Percentiles rank a stretch among this genome's conserved stretches.
Evolutionary conservation across 768 basidiomycete genomes (phyloP).

Genomic region (Hydnum rufescens): DNA sequence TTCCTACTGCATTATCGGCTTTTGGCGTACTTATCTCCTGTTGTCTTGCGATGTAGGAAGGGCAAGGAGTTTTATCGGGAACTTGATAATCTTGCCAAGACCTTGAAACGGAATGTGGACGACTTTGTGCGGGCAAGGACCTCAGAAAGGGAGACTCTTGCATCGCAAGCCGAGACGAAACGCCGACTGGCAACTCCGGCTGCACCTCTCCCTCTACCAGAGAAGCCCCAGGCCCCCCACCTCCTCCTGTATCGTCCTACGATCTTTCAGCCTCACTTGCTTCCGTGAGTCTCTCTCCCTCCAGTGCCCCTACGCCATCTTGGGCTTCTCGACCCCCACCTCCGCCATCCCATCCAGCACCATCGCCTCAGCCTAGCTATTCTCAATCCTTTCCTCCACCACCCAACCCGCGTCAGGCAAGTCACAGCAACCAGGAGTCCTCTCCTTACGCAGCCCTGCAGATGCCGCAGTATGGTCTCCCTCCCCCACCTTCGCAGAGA

Average conservation of each 20-base stretch:
- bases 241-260: constrained; percentile 7
- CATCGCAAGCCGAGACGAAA: constrained; percentile 51
- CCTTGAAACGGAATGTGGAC: constrained; percentile 37
- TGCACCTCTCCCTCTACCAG: constrained; percentile 10
- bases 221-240: constrained; percentile 11
- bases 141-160: constrained; percentile 48
- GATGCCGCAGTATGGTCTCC: not conserved
- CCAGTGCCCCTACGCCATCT: constrained; percentile 18
- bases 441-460: not conserved
- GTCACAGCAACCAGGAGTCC: not conserved
- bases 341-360: constrained; percentile 12
- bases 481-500: constrained; percentile 10
- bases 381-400: constrained; percentile 6
- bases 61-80: constrained; percentile 81
- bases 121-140: constrained; percentile 43
- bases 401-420: constrained; percentile 1
- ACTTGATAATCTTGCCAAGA: constrained; percentile 39
- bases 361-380: constrained; percentile 1
- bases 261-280: constrained; percentile 33
- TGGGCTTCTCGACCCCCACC: constrained; percentile 14
- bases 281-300: constrained; percentile 30
- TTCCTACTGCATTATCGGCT: constrained; percentile 17
- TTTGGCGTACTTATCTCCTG: constrained; percentile 3
- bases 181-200: constrained; percentile 31
- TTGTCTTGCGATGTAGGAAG: constrained; percentile 30